These are phyloP conservation scores for Cladosporium sp. DNA, from an alignment of 2,329 filamentous ascomycete genomes.

Conservation along the genomic window DNA sequence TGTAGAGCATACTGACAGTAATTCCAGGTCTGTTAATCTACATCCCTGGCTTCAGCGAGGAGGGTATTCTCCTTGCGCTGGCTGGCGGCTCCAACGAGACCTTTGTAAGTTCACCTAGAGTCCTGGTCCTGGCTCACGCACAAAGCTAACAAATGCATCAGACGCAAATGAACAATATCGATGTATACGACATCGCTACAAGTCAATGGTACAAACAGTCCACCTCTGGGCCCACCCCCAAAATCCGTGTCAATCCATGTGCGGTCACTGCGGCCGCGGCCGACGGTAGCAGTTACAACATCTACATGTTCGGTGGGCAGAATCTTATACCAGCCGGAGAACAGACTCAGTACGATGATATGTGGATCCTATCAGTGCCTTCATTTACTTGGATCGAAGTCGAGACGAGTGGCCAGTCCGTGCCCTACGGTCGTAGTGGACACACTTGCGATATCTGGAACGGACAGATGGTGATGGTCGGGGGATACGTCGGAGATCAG, in stretches of 20 bases:
- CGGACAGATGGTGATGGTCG: constrained; percentile 77
- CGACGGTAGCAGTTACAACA: constrained; percentile 70
- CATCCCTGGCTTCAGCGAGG: constrained; percentile 72
- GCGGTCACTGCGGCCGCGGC: constrained; percentile 68
- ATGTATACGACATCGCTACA: constrained; percentile 76
- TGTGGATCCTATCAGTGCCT: constrained; percentile 79
- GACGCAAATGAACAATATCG: constrained; percentile 70
- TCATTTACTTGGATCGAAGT: constrained; percentile 79
- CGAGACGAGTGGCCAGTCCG: constrained; percentile 50
- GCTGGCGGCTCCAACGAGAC: constrained; percentile 71
- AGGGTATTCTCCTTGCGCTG: constrained; percentile 76
- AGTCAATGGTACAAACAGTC: constrained; percentile 74
- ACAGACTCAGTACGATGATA: constrained; percentile 67
- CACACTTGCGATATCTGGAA: constrained; percentile 79
- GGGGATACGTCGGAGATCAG: constrained; percentile 66
- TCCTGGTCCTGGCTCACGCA: background rate
- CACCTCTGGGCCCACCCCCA: constrained; percentile 62
- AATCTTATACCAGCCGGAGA: constrained; percentile 65
- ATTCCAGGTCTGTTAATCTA: constrained; percentile 62
- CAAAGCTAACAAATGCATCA: constrained; percentile 29
- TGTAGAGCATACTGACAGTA: background rate
- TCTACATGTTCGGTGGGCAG: constrained; percentile 78
- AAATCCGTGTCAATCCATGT: constrained; percentile 66
- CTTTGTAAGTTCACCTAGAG: constrained; percentile 54
- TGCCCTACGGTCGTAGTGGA: constrained; percentile 65